Percentiles rank a stretch among this genome's conserved stretches.
Conservation (phyloP, 495 filamentous ascomycete genomes). For the Xylaria bambusicola region DNA sequence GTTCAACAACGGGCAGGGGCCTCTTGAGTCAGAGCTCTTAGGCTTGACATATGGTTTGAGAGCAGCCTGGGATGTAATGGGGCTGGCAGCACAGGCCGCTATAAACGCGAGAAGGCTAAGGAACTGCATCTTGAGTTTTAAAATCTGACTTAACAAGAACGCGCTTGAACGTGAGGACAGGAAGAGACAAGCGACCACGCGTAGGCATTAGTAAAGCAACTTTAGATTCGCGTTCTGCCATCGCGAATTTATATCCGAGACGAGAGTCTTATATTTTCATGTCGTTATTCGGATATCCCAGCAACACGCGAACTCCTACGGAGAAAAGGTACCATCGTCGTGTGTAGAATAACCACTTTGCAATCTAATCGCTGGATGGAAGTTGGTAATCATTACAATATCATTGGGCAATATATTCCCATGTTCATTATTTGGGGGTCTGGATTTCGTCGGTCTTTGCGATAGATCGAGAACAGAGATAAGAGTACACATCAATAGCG, state of each 20-base stretch:
- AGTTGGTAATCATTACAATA: slow-evolving; percentile 13
- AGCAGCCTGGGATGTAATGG: background rate
- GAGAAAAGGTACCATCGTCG: background rate
- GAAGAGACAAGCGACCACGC: background rate
- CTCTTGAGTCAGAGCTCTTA: slow-evolving; percentile 14
- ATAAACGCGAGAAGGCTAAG: slow-evolving; percentile 1
- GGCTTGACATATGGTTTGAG: slow-evolving; percentile 15
- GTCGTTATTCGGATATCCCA: background rate
- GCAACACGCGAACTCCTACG: background rate
- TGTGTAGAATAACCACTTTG: background rate
- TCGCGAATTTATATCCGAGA: slow-evolving; percentile 1
- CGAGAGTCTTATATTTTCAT: background rate
- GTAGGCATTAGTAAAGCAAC: background rate
- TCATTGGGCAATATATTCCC: slow-evolving; percentile 6
- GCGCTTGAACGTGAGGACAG: background rate
- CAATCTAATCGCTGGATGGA: background rate
- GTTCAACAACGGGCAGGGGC: slow-evolving; percentile 18
- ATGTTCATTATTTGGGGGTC: background rate
- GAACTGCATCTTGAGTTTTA: slow-evolving; percentile 7
- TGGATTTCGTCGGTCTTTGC: background rate
- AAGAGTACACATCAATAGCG: background rate
- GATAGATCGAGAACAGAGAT: background rate
- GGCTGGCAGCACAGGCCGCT: slow-evolving; percentile 1
- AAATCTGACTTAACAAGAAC: too few relatives aligned
- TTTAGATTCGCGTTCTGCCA: background rate